phyloP scores from a whole-genome alignment of 495 filamentous ascomycete genomes.

The Peziza echinospora region DNA sequence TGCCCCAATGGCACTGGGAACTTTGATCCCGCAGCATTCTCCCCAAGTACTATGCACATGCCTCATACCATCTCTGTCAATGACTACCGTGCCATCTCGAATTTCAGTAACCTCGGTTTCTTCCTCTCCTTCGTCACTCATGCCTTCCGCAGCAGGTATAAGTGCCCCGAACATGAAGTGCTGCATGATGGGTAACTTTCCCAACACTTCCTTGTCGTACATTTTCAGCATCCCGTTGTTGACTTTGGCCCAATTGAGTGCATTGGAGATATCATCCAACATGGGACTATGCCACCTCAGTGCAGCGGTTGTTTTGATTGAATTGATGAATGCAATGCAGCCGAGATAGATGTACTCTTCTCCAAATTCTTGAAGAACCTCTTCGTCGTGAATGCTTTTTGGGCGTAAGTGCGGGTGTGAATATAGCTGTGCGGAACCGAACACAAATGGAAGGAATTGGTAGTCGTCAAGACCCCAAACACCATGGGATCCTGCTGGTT shows the following conservation, averaged over 20 bases:
- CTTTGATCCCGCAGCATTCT: slow-evolving; percentile 96
- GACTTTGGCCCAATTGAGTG: slow-evolving; percentile 78
- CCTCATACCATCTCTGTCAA: slow-evolving; percentile 40
- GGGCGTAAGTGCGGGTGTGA: slow-evolving; percentile 76
- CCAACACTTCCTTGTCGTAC: slow-evolving; percentile 82
- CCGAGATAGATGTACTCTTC: slow-evolving; percentile 53
- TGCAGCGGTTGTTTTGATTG: slow-evolving; percentile 87
- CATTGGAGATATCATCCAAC: slow-evolving; percentile 92
- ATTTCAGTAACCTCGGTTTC: slow-evolving; percentile 22
- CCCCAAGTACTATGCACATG: slow-evolving; percentile 70
- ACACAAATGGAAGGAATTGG: slow-evolving; percentile 89
- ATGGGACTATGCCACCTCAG: slow-evolving; percentile 94
- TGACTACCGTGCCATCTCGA: slow-evolving; percentile 30
- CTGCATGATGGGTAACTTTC: slow-evolving; percentile 94
- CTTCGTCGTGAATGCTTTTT: slow-evolving; percentile 60
- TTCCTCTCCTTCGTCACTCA: slow-evolving; percentile 40
- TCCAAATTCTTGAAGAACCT: slow-evolving; percentile 61
- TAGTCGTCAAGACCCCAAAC: slow-evolving; percentile 98
- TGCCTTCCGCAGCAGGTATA: slow-evolving; percentile 56
- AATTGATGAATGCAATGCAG: slow-evolving; percentile 84
- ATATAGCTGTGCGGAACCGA: slow-evolving; percentile 75
- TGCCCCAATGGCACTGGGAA: slow-evolving; percentile 79
- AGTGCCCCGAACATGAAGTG: slow-evolving; percentile 86
- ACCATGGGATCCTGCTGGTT: slow-evolving; percentile 83
- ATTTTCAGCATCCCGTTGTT: slow-evolving; percentile 88